phyloP scores from a whole-genome alignment of 2,329 filamentous ascomycete genomes.

The Venturia effusa region DNA sequence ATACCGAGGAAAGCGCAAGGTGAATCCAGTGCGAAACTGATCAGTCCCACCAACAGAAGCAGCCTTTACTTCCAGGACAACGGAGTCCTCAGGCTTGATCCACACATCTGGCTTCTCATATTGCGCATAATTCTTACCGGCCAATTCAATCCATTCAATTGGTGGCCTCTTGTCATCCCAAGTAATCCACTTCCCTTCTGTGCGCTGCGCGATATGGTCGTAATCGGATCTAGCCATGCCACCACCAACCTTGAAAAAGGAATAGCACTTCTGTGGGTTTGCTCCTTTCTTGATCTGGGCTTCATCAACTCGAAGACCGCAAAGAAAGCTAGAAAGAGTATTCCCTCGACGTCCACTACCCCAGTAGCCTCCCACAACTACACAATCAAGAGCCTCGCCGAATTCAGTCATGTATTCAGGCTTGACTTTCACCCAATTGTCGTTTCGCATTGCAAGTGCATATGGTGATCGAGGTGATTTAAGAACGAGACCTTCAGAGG shows the following conservation, averaged over 20 bases:
- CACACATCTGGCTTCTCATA: conserved; percentile 78
- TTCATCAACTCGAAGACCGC: conserved; percentile 67
- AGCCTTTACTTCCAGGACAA: conserved; percentile 84
- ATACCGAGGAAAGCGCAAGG: conserved; percentile 85
- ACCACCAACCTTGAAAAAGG: conserved; percentile 98
- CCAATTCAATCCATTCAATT: conserved; percentile 67
- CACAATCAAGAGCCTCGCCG: conserved; percentile 81
- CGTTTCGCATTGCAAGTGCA: conserved; percentile 76
- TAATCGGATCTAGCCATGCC: conserved; percentile 83
- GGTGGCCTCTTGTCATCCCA: conserved; percentile 76
- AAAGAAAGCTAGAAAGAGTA: conserved; percentile 75
- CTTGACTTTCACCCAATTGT: conserved; percentile 98
- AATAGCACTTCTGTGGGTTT: conserved; percentile 67
- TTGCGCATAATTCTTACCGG: conserved; percentile 58
- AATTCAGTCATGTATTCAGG: conserved; percentile 97
- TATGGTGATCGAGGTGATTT: conserved; percentile 90
- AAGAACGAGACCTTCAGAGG: conserved; percentile 80
- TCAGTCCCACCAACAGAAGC: conserved; percentile 65
- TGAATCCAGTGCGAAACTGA: conserved; percentile 65
- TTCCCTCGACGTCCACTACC: conserved; percentile 80
- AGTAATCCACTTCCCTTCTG: conserved; percentile 81
- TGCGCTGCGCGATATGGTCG: conserved; percentile 67
- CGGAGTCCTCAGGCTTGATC: conserved; percentile 80
- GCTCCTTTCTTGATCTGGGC: conserved; percentile 46
- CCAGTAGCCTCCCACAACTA: conserved; percentile 87